A percentile compares a stretch with the other conserved stretches of the same genome.
Evolutionary conservation across 83 land plant species (phyloP).

Genomic region (Diphasiastrum complanatum): DNA sequence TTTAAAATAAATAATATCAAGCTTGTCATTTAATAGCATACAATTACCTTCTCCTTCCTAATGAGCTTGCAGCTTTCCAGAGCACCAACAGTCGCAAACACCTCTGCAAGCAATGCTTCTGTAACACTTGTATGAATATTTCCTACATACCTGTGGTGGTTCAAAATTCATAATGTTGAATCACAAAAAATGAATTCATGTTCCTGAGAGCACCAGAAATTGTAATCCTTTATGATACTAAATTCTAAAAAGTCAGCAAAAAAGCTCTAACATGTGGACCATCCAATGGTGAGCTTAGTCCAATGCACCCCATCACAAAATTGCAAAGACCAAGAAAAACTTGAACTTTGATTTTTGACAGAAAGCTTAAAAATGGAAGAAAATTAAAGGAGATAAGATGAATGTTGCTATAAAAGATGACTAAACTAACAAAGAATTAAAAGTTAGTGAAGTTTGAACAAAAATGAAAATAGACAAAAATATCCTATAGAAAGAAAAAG

Average conservation of each 20-base stretch:
- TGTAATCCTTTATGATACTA: neutral
- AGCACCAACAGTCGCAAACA: slow-evolving; percentile 61
- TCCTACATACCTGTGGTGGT: slow-evolving; percentile 66
- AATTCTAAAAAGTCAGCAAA: too few species aligned
- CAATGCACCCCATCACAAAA: too few species aligned
- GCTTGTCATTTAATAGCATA: neutral
- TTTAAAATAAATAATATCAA: neutral
- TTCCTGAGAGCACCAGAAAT: neutral
- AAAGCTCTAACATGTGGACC: too few species aligned
- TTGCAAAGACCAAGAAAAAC: neutral
- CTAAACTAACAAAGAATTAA: neutral
- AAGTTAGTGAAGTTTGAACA: slow-evolving; percentile 12
- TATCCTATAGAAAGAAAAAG: slow-evolving; percentile 27
- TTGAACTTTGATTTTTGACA: neutral
- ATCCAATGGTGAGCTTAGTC: too few species aligned
- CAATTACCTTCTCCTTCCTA: slow-evolving; percentile 54
- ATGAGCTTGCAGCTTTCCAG: slow-evolving; percentile 76
- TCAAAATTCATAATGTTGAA: neutral
- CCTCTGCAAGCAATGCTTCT: slow-evolving; percentile 72
- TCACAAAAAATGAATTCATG: neutral
- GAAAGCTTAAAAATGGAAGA: neutral
- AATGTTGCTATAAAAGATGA: slow-evolving; percentile 14
- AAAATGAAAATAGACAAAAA: slow-evolving; percentile 20
- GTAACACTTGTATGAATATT: slow-evolving; percentile 73
- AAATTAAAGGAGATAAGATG: neutral